These are phyloP conservation scores for Colletotrichum truncatum DNA, from an alignment of 2,329 filamentous ascomycete genomes.

Conservation along the genomic window DNA sequence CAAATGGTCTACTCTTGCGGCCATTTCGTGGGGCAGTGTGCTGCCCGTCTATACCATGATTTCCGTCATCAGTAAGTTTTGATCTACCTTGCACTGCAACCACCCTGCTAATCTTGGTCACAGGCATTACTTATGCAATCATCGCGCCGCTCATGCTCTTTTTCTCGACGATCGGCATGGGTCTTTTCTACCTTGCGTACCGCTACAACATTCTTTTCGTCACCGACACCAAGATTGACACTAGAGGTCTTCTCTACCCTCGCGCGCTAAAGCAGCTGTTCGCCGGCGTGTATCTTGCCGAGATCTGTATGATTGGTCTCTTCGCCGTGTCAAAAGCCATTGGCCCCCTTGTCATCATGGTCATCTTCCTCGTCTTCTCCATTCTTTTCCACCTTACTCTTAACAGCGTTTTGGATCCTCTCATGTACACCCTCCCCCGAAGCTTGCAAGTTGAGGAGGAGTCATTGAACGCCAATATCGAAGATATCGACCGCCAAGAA, in stretches of 20 bases:
- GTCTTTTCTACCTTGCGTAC: conserved; percentile 84
- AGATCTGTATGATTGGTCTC: conserved; percentile 83
- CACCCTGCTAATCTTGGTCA: conserved; percentile 9
- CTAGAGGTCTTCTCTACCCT: conserved; percentile 87
- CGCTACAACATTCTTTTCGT: conserved; percentile 89
- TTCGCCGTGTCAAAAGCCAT: conserved; percentile 75
- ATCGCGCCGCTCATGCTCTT: conserved; percentile 85
- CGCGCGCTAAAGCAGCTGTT: conserved; percentile 89
- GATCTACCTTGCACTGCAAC: no score
- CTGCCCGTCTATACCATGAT: conserved; percentile 81
- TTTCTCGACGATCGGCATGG: conserved; percentile 81
- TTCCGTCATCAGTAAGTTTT: conserved; percentile 68
- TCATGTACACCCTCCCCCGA: conserved; percentile 77
- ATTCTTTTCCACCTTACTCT: conserved; percentile 80
- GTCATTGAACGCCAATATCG: conserved; percentile 35
- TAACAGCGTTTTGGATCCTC: conserved; percentile 73
- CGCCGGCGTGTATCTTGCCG: conserved; percentile 81
- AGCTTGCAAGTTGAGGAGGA: conserved; percentile 58
- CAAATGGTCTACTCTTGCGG: conserved; percentile 74
- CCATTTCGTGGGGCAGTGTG: conserved; percentile 80
- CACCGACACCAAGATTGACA: conserved; percentile 81
- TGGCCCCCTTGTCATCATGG: conserved; percentile 79
- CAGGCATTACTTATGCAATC: conserved; percentile 79
- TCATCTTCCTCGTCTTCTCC: conserved; percentile 79
- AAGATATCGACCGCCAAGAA: conserved; percentile 30